Conservation (phyloP, 257 asterid genomes). For the Solanum phureja region DNA sequence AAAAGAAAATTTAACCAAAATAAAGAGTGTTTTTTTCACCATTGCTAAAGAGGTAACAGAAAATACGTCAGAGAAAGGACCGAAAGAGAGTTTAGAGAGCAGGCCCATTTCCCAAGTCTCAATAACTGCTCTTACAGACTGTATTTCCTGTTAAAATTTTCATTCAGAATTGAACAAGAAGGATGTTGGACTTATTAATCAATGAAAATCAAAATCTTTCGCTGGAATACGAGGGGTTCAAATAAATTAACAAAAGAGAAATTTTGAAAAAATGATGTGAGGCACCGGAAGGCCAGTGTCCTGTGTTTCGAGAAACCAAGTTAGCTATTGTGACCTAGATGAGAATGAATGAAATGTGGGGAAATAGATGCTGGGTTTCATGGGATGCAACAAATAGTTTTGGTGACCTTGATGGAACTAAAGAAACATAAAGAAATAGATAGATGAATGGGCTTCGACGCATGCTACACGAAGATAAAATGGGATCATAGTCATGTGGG, state of each 20-base stretch:
- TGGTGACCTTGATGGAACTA: too few species aligned
- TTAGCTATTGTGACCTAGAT: neutral
- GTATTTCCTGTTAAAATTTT: too few species aligned
- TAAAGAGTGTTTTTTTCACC: neutral
- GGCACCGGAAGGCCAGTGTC: neutral
- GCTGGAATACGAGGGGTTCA: too few species aligned
- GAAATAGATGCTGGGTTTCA: too few species aligned
- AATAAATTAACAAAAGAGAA: neutral
- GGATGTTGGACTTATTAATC: neutral
- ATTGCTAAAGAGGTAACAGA: neutral
- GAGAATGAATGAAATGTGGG: too few species aligned
- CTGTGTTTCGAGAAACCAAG: neutral
- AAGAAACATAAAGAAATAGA: too few species aligned
- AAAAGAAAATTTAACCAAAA: neutral
- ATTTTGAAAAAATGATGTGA: neutral
- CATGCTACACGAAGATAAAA: too few species aligned
- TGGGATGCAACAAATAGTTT: too few species aligned
- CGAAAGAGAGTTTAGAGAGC: neutral
- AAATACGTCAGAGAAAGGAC: neutral
- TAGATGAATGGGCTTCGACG: too few species aligned
- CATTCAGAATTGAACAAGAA: neutral
- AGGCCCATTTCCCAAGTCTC: neutral
- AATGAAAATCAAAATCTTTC: neutral
- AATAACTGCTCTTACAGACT: neutral
- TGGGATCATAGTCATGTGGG: too few species aligned